Conservation (phyloP, 441 rosid genomes). For the Sinapis alba region DNA sequence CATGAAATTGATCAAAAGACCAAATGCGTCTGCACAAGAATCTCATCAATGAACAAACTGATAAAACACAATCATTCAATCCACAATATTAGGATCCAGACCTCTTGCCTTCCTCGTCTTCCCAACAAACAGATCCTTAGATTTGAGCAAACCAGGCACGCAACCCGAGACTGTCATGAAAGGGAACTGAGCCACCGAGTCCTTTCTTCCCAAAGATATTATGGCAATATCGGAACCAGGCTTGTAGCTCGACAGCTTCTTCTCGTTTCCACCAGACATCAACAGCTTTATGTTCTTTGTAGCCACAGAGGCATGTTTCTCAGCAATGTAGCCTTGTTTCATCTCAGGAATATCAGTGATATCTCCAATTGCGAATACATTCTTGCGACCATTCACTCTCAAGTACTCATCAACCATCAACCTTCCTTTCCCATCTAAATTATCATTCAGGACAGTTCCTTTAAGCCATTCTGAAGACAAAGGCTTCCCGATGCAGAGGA, state of each 20-base stretch:
- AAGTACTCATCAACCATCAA: constrained; percentile 69
- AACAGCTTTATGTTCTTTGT: constrained; percentile 64
- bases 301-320: constrained; percentile 57
- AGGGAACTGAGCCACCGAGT: constrained; percentile 78
- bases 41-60: constrained; percentile 9
- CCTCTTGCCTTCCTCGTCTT: constrained; percentile 70
- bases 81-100: constrained; percentile 34
- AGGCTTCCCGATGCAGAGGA: constrained; percentile 66
- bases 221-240: constrained; percentile 53
- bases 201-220: constrained; percentile 75
- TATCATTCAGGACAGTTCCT: constrained; percentile 54
- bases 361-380: constrained; percentile 74
- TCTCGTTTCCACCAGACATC: constrained; percentile 54
- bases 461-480: constrained; percentile 67
- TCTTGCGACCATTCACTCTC: constrained; percentile 57
- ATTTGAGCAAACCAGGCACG: constrained; percentile 72
- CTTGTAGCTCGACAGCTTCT: constrained; percentile 54
- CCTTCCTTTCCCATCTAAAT: constrained; percentile 61
- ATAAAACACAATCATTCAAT: constrained; percentile 12
- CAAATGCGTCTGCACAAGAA: constrained; percentile 23
- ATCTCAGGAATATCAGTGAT: constrained; percentile 69
- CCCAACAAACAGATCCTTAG: constrained; percentile 70
- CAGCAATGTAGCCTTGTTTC: constrained; percentile 81
- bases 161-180: constrained; percentile 53
- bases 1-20: not conserved